A percentile compares a stretch with the other conserved stretches of the same genome.
Evolutionary conservation across 495 filamentous ascomycete species (phyloP).

Genomic region (Acidiella bohemica): DNA sequence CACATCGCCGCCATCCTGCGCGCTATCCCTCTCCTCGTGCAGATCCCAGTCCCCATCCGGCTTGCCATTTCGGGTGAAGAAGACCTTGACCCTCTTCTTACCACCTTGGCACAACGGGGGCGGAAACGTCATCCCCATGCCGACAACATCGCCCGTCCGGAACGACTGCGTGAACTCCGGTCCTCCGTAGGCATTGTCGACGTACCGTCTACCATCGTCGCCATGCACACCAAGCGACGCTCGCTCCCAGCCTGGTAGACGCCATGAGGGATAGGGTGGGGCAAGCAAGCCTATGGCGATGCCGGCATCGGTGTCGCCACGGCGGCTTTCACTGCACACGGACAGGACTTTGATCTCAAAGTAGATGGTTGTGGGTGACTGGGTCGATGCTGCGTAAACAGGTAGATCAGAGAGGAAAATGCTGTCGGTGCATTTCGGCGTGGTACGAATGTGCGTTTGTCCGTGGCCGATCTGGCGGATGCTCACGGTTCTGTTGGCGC

Average conservation of each 20-base stretch:
- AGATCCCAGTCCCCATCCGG: constrained; percentile 60
- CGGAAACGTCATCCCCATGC: constrained; percentile 58
- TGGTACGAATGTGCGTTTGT: constrained; percentile 26
- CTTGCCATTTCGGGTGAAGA: constrained; percentile 62
- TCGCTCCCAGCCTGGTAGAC: constrained; percentile 84
- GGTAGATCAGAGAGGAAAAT: constrained; percentile 57
- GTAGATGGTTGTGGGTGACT: constrained; percentile 51
- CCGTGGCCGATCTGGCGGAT: constrained; percentile 32
- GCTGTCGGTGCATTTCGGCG: constrained; percentile 32
- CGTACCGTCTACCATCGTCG: constrained; percentile 76
- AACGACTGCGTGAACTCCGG: constrained; percentile 53
- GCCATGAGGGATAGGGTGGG: constrained; percentile 73
- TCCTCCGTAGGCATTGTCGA: constrained; percentile 79
- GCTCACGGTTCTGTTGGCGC: constrained; percentile 38
- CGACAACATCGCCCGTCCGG: constrained; percentile 41
- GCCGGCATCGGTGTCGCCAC: constrained; percentile 40
- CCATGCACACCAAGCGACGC: constrained; percentile 76
- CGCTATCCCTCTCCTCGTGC: constrained; percentile 66
- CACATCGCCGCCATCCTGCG: constrained; percentile 44
- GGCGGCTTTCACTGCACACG: constrained; percentile 19
- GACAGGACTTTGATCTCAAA: constrained; percentile 56
- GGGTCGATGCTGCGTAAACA: constrained; percentile 53
- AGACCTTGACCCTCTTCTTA: constrained; percentile 43
- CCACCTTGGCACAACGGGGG: constrained; percentile 20
- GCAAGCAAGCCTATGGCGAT: constrained; percentile 68